Evolutionary conservation across 345 rosid genomes (phyloP).

Genomic region (Trapa bicornis): DNA sequence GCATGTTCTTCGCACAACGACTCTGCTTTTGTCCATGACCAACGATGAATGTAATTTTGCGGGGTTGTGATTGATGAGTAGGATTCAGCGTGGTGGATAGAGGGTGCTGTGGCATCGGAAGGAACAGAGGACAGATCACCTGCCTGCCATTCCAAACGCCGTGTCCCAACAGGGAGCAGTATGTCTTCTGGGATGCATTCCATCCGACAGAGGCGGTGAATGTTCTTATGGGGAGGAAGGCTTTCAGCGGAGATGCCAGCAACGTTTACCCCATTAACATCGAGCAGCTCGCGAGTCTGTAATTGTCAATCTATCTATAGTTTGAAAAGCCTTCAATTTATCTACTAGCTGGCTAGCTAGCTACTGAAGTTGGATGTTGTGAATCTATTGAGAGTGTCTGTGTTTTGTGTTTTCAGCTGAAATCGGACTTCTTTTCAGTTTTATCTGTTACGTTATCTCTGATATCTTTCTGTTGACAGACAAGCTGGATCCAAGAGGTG

Average conservation of each 20-base stretch:
- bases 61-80: constrained; percentile 8
- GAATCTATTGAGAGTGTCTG: background rate
- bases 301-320: background rate
- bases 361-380: no score
- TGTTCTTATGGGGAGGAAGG: constrained; percentile 55
- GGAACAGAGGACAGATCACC: constrained; percentile 83
- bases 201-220: constrained; percentile 96
- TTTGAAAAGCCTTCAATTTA: background rate
- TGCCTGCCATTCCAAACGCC: constrained; percentile 93
- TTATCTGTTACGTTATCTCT: background rate
- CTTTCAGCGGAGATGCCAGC: constrained; percentile 47
- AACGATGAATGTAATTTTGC: background rate
- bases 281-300: constrained; percentile 46
- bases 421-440: background rate
- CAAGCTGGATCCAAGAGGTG: background rate
- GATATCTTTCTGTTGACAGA: background rate
- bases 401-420: background rate
- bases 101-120: constrained; percentile 88
- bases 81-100: constrained; percentile 62
- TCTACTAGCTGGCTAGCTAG: background rate
- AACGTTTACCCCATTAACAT: constrained; percentile 71
- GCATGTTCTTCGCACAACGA: background rate
- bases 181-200: constrained; percentile 92
- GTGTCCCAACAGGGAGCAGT: constrained; percentile 51
- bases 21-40: no score